These are phyloP conservation scores for Coemansia guatemalensis DNA, from an alignment of 192 early-diverging fungal species.

Conservation along the genomic window DNA sequence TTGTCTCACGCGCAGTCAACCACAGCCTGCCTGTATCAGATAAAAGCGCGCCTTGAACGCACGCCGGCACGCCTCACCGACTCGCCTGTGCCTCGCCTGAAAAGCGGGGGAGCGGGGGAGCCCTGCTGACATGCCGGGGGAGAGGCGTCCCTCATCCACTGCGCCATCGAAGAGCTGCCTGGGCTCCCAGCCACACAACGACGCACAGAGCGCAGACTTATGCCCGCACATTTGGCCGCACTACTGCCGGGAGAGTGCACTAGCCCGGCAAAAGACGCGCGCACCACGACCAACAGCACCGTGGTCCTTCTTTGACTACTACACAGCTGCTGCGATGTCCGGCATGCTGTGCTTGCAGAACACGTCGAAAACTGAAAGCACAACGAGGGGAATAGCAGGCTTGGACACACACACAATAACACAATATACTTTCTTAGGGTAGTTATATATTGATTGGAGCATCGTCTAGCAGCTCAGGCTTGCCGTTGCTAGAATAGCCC, in stretches of 20 bases:
- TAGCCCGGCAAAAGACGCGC: background rate
- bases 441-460: conserved; percentile 43
- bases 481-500: conserved; percentile 34
- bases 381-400: background rate
- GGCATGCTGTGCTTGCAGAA: background rate
- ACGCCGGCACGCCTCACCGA: conserved; percentile 8
- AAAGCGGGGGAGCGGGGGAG: background rate
- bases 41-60: conserved; percentile 3
- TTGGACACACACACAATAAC: background rate
- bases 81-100: background rate
- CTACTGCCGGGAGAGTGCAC: background rate
- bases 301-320: background rate
- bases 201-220: background rate
- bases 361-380: conserved; percentile 6
- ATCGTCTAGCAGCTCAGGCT: conserved; percentile 49
- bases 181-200: background rate
- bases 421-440: background rate
- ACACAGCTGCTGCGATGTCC: background rate
- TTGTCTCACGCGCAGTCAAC: conserved; percentile 14
- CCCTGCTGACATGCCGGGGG: too few species aligned
- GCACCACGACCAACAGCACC: background rate
- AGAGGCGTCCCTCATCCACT: background rate
- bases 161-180: background rate
- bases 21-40: conserved; percentile 8
- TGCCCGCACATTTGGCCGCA: background rate